Evolutionary conservation across 139 green algal species (phyloP), one percentile per base, ranked within the genome.

Genomic region (Micractinium conductrix): DNA sequence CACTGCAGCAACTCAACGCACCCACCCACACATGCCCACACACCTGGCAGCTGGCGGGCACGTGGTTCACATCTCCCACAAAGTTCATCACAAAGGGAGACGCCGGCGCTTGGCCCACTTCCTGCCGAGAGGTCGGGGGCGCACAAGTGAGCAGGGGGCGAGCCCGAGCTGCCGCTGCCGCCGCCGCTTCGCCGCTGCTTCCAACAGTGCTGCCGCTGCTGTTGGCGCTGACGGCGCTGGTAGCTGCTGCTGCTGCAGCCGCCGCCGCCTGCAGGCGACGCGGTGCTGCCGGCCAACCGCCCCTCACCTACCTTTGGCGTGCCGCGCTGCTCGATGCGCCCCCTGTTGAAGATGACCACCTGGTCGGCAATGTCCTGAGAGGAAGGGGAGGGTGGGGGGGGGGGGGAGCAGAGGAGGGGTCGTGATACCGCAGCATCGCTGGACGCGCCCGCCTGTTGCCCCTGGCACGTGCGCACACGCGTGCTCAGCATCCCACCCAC

Each of bases 11-110:
- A 22, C 14, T 58, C 48, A 10, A 22, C 12, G 48, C 48, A 58
- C 12, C 48, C n/a, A n/a, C n/a, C n/a, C n/a, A n/a, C n/a, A n/a
- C n/a, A n/a, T n/a, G n/a, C n/a, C n/a, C 8, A 78, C 86, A 10
- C 82, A 93, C 89, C 89, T 90, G 80, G 42, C 78, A 92, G 21
- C 43, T 80, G 5, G 91, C 80, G 0, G 94, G 92, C 65, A 97
- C 70, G 33, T 89, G 87, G 74, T 93, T 92, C 28, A 92, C 92
- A 38, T 96, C 94, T 10, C 88, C 88, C 33, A 96, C 91, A 78
- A 98, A 98, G 79, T 95, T 91, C 91, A 96, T 95, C 43, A 97
- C 94, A 89, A 98, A 98, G 21, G 95, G 94, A 14, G 90, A 94
- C 24, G 43, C 68, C 7, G 94, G 94, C 24, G 58, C 53, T 10